Conservation (phyloP, 208 protist genomes). For the Acanthamoeba castellanii region DNA sequence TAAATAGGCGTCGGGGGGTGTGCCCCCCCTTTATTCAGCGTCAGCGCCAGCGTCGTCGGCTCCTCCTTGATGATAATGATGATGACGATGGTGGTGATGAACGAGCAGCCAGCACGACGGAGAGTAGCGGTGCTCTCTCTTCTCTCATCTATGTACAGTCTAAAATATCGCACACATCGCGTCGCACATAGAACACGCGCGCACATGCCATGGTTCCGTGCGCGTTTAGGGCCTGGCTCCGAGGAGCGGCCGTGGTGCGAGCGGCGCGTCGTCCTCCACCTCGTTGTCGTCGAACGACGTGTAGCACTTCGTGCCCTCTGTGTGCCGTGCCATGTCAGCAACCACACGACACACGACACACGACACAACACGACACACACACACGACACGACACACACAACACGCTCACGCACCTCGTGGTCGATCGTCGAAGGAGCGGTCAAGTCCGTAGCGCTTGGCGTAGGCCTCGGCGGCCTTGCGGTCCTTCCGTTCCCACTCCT, state of each 20-base stretch:
- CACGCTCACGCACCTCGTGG: neutral
- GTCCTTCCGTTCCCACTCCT: neutral
- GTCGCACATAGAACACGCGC: no score
- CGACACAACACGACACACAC: neutral
- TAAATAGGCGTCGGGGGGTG: no score
- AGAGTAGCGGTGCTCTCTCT: no score
- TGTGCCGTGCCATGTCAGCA: neutral
- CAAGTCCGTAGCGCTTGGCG: conserved; percentile 12
- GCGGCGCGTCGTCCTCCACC: neutral
- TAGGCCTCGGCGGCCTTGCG: conserved; percentile 48
- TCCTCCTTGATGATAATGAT: no score
- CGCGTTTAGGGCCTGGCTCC: neutral
- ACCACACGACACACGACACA: neutral
- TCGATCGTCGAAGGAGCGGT: neutral
- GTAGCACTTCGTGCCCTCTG: conserved; percentile 23
- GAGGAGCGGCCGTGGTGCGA: neutral
- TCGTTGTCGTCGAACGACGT: conserved; percentile 13
- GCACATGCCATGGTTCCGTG: no score
- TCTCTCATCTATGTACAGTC: no score
- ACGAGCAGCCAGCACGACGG: no score
- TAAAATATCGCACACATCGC: no score
- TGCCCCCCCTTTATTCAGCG: no score
- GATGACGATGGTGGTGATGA: no score
- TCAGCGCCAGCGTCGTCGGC: no score
- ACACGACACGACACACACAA: neutral